Percentiles rank a stretch among this genome's conserved stretches.
Evolutionary conservation across 2,329 filamentous ascomycete genomes (phyloP).

Genomic region (Aspergillus pseudoterreus): DNA sequence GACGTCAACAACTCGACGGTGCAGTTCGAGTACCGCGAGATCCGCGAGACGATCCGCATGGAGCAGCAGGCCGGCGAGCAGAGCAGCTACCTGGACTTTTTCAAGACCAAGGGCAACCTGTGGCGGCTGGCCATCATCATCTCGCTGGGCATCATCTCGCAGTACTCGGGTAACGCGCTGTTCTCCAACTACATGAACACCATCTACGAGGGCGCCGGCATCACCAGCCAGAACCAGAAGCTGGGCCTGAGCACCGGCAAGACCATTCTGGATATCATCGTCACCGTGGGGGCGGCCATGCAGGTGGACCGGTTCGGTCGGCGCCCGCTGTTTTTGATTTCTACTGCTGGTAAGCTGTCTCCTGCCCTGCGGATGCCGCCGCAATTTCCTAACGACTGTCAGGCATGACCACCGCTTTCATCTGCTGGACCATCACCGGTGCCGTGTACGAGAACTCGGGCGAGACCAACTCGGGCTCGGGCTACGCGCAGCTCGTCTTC

Average conservation of each 20-base stretch:
- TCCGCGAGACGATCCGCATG: conserved; percentile 52
- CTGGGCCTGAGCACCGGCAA: conserved; percentile 19
- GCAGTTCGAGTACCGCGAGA: conserved; percentile 64
- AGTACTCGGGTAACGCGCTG: conserved; percentile 65
- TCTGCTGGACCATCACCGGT: conserved; percentile 3
- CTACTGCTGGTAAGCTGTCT: conserved; percentile 18
- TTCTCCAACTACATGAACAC: conserved; percentile 65
- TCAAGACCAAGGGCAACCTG: conserved; percentile 61
- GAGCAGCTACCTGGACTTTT: conserved; percentile 58
- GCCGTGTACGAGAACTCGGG: conserved; percentile 1
- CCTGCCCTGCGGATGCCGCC: too few relatives aligned
- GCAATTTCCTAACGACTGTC: too few relatives aligned
- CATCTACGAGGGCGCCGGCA: conserved; percentile 60
- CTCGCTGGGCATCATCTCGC: conserved; percentile 63
- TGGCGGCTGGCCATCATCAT: conserved; percentile 61
- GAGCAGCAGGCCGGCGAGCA: conserved; percentile 50
- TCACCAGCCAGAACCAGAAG: conserved; percentile 55
- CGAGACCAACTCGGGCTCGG: neutral
- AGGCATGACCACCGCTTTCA: neutral
- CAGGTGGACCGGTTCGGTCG: neutral
- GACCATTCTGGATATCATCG: conserved; percentile 57
- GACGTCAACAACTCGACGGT: conserved; percentile 58
- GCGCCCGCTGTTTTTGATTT: neutral
- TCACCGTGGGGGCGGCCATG: conserved; percentile 52
- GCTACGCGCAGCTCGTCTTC: neutral